A percentile compares a stretch with the other conserved stretches of the same genome.
Conservation (phyloP, 2,329 filamentous ascomycete species). For the Hypoxylon sp. region DNA sequence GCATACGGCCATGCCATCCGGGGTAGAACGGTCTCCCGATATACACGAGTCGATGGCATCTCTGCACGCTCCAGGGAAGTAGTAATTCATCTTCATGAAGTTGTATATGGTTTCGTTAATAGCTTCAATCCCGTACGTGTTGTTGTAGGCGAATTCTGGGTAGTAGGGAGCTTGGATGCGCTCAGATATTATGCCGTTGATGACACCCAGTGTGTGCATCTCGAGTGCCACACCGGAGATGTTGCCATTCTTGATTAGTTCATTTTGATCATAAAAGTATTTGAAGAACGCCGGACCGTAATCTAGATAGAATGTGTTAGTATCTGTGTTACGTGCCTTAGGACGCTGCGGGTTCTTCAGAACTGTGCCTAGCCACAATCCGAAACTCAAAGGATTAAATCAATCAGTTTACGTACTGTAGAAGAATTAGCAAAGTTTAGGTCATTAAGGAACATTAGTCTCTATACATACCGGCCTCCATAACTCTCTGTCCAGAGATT, state of each 20-base stretch:
- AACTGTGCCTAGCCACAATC: background rate
- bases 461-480: slow-evolving; percentile 51
- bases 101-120: slow-evolving; percentile 70
- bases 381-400: background rate
- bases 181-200: slow-evolving; percentile 68
- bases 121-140: slow-evolving; percentile 59
- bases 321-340: background rate
- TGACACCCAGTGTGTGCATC: slow-evolving; percentile 66
- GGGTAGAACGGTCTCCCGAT: slow-evolving; percentile 54
- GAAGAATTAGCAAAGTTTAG: background rate
- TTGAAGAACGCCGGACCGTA: slow-evolving; percentile 60
- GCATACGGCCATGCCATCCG: slow-evolving; percentile 60
- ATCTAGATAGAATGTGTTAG: slow-evolving; percentile 8
- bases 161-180: slow-evolving; percentile 59
- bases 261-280: slow-evolving; percentile 69
- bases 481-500: slow-evolving; percentile 70
- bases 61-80: slow-evolving; percentile 61
- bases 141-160: slow-evolving; percentile 55
- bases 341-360: background rate
- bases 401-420: background rate
- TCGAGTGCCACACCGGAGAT: slow-evolving; percentile 62
- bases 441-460: background rate
- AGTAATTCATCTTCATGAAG: slow-evolving; percentile 64
- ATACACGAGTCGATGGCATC: slow-evolving; percentile 66
- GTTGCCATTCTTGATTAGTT: slow-evolving; percentile 62